Evolutionary conservation across 768 basidiomycete genomes (phyloP).

Genomic region (Floccularia luteovirens): DNA sequence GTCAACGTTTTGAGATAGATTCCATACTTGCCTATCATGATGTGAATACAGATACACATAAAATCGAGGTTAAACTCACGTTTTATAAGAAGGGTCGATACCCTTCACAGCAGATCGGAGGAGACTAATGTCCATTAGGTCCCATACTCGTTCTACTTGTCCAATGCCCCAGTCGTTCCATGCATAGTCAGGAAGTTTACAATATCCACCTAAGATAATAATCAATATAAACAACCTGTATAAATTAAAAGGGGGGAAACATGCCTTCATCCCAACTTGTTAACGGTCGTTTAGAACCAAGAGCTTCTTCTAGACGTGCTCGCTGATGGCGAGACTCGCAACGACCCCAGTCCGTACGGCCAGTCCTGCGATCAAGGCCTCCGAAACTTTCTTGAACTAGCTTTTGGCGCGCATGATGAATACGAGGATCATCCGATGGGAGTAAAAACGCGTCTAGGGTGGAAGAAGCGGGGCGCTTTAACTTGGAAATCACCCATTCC

Average conservation of each 20-base stretch:
- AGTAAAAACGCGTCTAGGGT: slow-evolving; percentile 91
- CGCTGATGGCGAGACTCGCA: slow-evolving; percentile 91
- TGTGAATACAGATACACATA: slow-evolving; percentile 5
- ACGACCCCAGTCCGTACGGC: slow-evolving; percentile 83
- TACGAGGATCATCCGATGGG: slow-evolving; percentile 84
- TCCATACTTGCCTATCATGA: slow-evolving; percentile 74
- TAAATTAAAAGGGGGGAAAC: slow-evolving; percentile 7
- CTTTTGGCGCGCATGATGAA: slow-evolving; percentile 82
- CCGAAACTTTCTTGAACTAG: slow-evolving; percentile 65
- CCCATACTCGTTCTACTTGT: slow-evolving; percentile 94
- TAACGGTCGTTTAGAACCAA: slow-evolving; percentile 79
- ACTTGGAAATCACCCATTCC: slow-evolving; percentile 43
- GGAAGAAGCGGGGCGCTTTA: slow-evolving; percentile 81
- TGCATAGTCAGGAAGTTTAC: slow-evolving; percentile 80
- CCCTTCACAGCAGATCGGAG: slow-evolving; percentile 76
- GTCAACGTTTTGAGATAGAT: slow-evolving; percentile 95
- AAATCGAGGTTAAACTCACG: slow-evolving; percentile 39
- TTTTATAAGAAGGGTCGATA: slow-evolving; percentile 83
- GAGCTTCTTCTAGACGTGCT: slow-evolving; percentile 72
- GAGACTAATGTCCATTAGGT: slow-evolving; percentile 87
- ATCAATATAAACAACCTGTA: slow-evolving; percentile 2
- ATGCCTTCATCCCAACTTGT: slow-evolving; percentile 91
- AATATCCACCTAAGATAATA: slow-evolving; percentile 54
- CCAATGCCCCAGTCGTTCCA: slow-evolving; percentile 94
- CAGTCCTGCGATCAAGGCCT: slow-evolving; percentile 57